These are phyloP conservation scores for Neurospora sp. DNA, from an alignment of 495 filamentous ascomycete species.

Conservation along the genomic window DNA sequence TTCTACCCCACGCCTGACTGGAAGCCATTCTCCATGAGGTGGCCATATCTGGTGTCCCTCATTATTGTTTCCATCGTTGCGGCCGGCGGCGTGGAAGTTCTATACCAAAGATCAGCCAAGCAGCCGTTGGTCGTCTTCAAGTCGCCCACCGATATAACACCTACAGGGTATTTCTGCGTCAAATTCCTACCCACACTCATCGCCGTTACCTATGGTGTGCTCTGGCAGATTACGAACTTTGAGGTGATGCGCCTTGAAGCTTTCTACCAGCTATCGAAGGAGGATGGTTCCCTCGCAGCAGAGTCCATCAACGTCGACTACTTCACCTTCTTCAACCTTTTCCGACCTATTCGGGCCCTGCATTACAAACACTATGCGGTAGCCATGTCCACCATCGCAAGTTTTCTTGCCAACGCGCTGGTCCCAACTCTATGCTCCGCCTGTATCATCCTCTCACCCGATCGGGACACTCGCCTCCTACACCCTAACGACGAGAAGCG, in stretches of 20 bases:
- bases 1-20: constrained; percentile 56
- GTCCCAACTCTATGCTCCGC: constrained; percentile 54
- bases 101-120: constrained; percentile 48
- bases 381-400: constrained; percentile 48
- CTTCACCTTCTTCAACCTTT: constrained; percentile 51
- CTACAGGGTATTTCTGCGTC: constrained; percentile 52
- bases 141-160: constrained; percentile 38
- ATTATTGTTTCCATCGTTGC: constrained; percentile 47
- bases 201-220: constrained; percentile 59
- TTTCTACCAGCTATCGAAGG: constrained; percentile 62
- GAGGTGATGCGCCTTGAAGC: constrained; percentile 66
- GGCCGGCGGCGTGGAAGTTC: constrained; percentile 46
- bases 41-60: constrained; percentile 48
- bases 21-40: constrained; percentile 62
- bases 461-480: constrained; percentile 21
- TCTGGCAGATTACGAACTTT: constrained; percentile 67
- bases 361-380: constrained; percentile 55
- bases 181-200: constrained; percentile 64
- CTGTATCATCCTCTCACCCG: constrained; percentile 42
- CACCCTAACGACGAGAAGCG: constrained; percentile 30
- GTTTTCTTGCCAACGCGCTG: constrained; percentile 51
- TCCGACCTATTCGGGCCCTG: constrained; percentile 52
- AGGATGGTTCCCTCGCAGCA: constrained; percentile 50
- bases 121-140: constrained; percentile 40
- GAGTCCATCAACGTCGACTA: constrained; percentile 68